These are phyloP conservation scores for Fusarium pseudocircinatum DNA, from an alignment of 2,329 filamentous ascomycete genomes.

Conservation along the genomic window DNA sequence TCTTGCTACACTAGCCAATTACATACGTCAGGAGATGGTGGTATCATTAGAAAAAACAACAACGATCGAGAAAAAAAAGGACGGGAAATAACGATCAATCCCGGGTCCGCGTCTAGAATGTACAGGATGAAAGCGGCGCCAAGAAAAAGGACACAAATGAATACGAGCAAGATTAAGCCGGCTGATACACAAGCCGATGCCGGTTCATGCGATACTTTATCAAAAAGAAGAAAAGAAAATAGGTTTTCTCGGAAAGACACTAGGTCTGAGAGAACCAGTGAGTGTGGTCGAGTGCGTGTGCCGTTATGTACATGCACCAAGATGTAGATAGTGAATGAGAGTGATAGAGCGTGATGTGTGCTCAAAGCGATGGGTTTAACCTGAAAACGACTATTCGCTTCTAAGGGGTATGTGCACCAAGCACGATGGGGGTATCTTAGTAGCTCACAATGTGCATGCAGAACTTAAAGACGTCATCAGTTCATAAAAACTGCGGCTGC, in stretches of 20 bases:
- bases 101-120: slow-evolving; percentile 49
- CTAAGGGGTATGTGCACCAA: slow-evolving; percentile 17
- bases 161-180: slow-evolving; percentile 48
- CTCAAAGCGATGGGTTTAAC: slow-evolving; percentile 8
- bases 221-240: slow-evolving; percentile 36
- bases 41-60: slow-evolving; percentile 44
- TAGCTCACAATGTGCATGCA: slow-evolving; percentile 21
- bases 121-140: slow-evolving; percentile 42
- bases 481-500: slow-evolving; percentile 27
- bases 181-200: slow-evolving; percentile 43
- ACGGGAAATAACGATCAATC: slow-evolving; percentile 41
- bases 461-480: slow-evolving; percentile 29
- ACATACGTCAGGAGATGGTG: slow-evolving; percentile 47
- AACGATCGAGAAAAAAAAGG: slow-evolving; percentile 36
- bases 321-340: slow-evolving; percentile 16
- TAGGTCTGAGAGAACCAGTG: slow-evolving; percentile 23
- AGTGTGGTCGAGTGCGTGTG: slow-evolving; percentile 30
- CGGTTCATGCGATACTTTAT: slow-evolving; percentile 41
- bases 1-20: slow-evolving; percentile 43
- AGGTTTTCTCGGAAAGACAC: slow-evolving; percentile 17
- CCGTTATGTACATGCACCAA: slow-evolving; percentile 25
- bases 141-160: slow-evolving; percentile 37
- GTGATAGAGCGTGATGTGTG: slow-evolving; percentile 27
- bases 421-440: slow-evolving; percentile 35
- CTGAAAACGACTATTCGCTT: slow-evolving; percentile 5